A percentile compares a stretch with the other conserved stretches of the same genome.
Conservation (phyloP, 1,284 basidiomycete genomes). For the Ganoderma multipileum region DNA sequence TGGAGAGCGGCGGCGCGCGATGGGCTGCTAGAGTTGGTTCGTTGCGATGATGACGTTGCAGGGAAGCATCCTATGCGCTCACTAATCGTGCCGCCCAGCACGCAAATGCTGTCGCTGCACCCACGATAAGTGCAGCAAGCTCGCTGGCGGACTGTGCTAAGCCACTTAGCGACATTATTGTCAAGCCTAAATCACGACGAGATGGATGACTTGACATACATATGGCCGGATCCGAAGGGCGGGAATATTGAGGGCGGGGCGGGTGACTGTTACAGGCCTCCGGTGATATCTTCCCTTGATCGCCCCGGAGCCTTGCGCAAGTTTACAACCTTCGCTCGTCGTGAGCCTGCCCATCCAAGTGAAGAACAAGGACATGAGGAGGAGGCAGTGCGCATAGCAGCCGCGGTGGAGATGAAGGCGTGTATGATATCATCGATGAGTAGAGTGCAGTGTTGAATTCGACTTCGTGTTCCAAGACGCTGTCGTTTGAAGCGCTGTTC, state of each 20-base stretch:
- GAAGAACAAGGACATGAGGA: slow-evolving; percentile 2
- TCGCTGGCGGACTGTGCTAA: background rate
- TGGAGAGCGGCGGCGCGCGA: background rate
- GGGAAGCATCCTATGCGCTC: slow-evolving; percentile 23
- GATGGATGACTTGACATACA: background rate
- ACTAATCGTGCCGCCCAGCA: slow-evolving; percentile 12
- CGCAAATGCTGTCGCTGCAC: slow-evolving; percentile 12
- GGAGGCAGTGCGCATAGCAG: slow-evolving; percentile 1
- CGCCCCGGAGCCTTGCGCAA: slow-evolving; percentile 41
- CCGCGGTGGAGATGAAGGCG: background rate
- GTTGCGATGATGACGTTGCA: slow-evolving; percentile 22
- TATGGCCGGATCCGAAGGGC: background rate
- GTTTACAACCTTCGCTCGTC: slow-evolving; percentile 4
- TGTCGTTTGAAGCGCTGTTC: background rate
- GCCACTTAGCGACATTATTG: background rate
- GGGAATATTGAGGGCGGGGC: background rate
- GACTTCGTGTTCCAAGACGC: background rate
- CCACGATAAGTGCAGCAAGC: background rate
- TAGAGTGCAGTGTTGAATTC: background rate
- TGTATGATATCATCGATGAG: slow-evolving; percentile 1
- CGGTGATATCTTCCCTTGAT: slow-evolving; percentile 46
- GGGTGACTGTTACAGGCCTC: background rate
- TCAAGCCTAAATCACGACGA: background rate
- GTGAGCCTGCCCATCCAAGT: background rate
- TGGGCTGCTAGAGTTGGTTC: background rate